Evolutionary conservation across 1,139 yeast genomes (phyloP), one percentile per base, ranked within the genome.

Genomic region (Pneumocystis murina): DNA sequence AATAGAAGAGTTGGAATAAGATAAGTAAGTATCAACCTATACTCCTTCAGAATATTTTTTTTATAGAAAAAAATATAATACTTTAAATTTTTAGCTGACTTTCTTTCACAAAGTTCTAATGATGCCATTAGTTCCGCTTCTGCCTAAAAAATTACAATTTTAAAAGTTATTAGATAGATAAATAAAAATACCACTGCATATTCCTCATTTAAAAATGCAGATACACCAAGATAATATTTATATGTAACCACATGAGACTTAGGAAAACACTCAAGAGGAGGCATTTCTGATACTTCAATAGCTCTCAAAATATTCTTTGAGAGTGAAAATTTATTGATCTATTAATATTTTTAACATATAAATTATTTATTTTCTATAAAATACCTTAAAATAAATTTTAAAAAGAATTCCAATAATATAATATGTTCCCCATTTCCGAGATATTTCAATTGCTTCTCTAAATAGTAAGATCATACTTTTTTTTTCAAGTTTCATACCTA

Each of bases 231-330:
- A 72, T 84, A 87, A 73, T 85, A 89, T 61, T 82, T 75, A 71
- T 82, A 88, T 1, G 83, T 80, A 12, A 83, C 80, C 10, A 82
- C 78, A 64, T 85, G 84, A 12, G 82, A 75, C 68, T 79, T 80
- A 33, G 81, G 79, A 38, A 80, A 78, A 17, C 71, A 66, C 2
- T 76, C 72, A 7, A 82, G 70, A 3, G 78, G 74, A 24, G 87
- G 84, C 67, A 86, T 75, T 57, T 81, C 82, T 65, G 85, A 81
- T 4, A 84, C 82, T 43, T 77, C 79, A 60, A 90, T 75, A 1
- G 91, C 96, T 72, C 85, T 84, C 65, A 88, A 84, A 65, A 89
- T 80, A 63, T 89, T 86, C 69, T 84, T 85, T 20, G 95, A 94
- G 70, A 90, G 80, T 67, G 90, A 89, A 61, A 82, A 77, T 69